Evolutionary conservation across 768 basidiomycete species (phyloP).

Genomic region (Coprinopsis marcescibilis): DNA sequence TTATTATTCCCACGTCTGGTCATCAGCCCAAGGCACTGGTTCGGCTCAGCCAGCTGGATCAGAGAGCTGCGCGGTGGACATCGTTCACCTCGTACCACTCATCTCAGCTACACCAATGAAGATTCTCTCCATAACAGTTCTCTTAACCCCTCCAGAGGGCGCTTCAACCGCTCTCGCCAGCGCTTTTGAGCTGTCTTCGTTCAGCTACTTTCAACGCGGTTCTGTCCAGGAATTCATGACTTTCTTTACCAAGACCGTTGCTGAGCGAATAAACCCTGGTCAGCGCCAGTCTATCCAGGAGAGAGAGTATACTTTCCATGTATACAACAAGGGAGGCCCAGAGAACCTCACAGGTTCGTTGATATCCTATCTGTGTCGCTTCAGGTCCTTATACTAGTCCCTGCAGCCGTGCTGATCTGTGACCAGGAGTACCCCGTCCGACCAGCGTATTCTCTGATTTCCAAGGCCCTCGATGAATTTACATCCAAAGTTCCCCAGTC

Average conservation of each 20-base stretch:
- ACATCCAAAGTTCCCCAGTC: conserved; percentile 70
- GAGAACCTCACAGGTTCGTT: conserved; percentile 76
- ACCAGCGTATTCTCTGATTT: conserved; percentile 91
- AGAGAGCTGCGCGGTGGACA: too few species aligned
- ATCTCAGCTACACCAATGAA: conserved; percentile 52
- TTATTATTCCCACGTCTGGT: background rate
- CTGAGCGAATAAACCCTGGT: conserved; percentile 79
- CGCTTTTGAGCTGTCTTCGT: conserved; percentile 79
- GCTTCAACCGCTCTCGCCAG: conserved; percentile 58
- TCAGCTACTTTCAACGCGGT: conserved; percentile 90
- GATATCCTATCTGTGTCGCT: conserved; percentile 1
- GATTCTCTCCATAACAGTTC: conserved; percentile 74
- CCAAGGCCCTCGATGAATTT: conserved; percentile 93
- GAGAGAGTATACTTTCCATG: conserved; percentile 89
- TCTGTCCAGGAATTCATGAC: conserved; percentile 88
- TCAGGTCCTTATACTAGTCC: background rate
- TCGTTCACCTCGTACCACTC: background rate
- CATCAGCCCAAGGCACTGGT: too few species aligned
- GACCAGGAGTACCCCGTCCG: conserved; percentile 96
- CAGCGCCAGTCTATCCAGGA: conserved; percentile 94
- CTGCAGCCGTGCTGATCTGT: conserved; percentile 80
- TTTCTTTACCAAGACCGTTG: conserved; percentile 91
- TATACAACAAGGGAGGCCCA: conserved; percentile 85
- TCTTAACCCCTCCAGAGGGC: conserved; percentile 61
- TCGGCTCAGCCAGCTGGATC: background rate